Evolutionary conservation across 768 basidiomycete species (phyloP).

Genomic region (Lentinula guzmanii): DNA sequence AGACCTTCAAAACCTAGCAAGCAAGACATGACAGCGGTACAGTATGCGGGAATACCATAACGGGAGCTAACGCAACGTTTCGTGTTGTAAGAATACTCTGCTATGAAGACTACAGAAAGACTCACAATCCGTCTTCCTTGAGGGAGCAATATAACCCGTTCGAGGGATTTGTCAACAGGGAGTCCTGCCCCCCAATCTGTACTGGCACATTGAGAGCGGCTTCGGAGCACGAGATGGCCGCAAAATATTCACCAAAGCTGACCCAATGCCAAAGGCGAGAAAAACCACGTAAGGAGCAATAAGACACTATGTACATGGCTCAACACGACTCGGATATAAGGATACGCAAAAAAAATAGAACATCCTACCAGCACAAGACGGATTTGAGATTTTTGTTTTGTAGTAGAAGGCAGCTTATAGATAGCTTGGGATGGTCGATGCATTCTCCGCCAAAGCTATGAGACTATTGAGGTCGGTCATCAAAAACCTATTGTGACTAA

Average conservation of each 20-base stretch:
- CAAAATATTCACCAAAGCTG: conserved; percentile 27
- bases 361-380: not conserved
- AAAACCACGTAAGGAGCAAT: conserved; percentile 33
- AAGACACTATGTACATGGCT: conserved; percentile 18
- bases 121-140: conserved; percentile 29
- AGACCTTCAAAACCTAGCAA: conserved; percentile 43
- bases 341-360: not conserved
- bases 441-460: not conserved
- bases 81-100: not conserved
- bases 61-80: conserved; percentile 13
- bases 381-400: not conserved
- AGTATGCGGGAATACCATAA: conserved; percentile 38
- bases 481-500: conserved; percentile 6
- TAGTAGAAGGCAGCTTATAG: not conserved
- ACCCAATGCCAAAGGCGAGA: conserved; percentile 29
- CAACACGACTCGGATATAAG: not conserved
- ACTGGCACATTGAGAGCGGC: conserved; percentile 7
- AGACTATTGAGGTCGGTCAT: not conserved
- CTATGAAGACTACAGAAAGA: not conserved
- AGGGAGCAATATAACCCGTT: conserved; percentile 50
- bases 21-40: conserved; percentile 29
- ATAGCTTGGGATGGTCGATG: not conserved
- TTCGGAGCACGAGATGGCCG: not conserved
- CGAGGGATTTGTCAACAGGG: conserved; percentile 18
- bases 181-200: conserved; percentile 14